Evolutionary conservation across 495 filamentous ascomycete genomes (phyloP).

Genomic region (Aspergillus bertholletiae): DNA sequence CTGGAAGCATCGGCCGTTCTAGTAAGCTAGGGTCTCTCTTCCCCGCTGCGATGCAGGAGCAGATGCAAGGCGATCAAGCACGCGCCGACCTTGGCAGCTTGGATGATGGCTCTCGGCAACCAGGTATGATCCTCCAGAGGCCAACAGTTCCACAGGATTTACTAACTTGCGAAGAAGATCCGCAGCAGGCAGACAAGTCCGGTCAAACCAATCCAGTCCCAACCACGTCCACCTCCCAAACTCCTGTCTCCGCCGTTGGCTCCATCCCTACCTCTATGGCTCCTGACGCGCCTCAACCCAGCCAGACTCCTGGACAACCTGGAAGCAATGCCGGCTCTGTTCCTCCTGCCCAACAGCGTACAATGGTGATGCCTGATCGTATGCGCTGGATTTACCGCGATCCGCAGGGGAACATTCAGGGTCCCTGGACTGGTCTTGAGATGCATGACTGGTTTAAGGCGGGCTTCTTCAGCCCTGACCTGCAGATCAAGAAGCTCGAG

Average conservation of each 20-base stretch:
- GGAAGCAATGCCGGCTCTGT: constrained; percentile 46
- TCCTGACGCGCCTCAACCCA: constrained; percentile 24
- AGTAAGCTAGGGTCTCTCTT: constrained; percentile 88
- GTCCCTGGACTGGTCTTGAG: constrained; percentile 91
- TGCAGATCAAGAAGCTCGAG: constrained; percentile 90
- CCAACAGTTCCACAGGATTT: not conserved
- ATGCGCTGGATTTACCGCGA: constrained; percentile 99
- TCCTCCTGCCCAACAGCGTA: constrained; percentile 69
- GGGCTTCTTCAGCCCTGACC: constrained; percentile 91
- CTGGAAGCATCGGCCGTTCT: constrained; percentile 60
- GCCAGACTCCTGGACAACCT: constrained; percentile 29
- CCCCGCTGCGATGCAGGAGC: constrained; percentile 82
- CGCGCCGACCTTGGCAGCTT: constrained; percentile 50
- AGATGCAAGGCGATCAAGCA: constrained; percentile 58
- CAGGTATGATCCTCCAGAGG: constrained; percentile 11
- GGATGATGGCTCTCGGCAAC: constrained; percentile 36
- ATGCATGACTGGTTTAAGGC: constrained; percentile 99
- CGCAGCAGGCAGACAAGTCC: constrained; percentile 23
- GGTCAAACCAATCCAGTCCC: constrained; percentile 27
- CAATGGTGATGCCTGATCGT: constrained; percentile 98
- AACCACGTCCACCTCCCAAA: constrained; percentile 38
- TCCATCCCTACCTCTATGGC: constrained; percentile 34
- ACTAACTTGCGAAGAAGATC: constrained; percentile 11
- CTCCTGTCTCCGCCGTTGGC: constrained; percentile 41
- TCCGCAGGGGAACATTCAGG: constrained; percentile 85